Base-by-base conservation (phyloP, 805 yeast genomes). In the Lipomyces yamadae region DNA sequence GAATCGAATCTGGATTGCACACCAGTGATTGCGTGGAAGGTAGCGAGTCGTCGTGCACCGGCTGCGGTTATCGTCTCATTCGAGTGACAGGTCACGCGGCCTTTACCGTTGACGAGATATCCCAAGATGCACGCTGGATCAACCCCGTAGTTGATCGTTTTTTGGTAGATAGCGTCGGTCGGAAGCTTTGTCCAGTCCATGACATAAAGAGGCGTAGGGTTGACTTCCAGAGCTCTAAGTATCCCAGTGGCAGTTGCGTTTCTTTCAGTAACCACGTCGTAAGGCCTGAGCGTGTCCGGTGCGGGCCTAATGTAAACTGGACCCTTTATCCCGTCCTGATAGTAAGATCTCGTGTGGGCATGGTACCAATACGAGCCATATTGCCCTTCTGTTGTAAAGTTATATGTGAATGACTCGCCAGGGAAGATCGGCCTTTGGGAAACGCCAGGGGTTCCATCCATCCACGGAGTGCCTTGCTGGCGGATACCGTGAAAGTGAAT, bases 311-410 rank as follows among this genome's bases (percentile, higher is more conserved):
- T 56, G 13, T 45, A 80, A 62, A 89, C 74, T 2, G 84, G 90
- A 2, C 91, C 83, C 53, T 85, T 79, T 67, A 90, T 78, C 3
- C 92, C 84, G 59, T 95, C 96, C 34, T 88, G 87, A 72, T 85
- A 86, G 54, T 94, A 94, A 4, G 84, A 79, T 54, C 84, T 84
- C 72, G 75, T 76, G 63, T 85, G 88, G 4, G 86, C 79, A 68
- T 85, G 88, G 72, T 85, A 85, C 88, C 88, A 85, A 62, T 76
- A 81, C 0, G 86, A 80, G 0, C 88, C 88, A 42, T 77, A 74
- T 63, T 82, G 84, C 8, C 59, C 60, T 60, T 76, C 75, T 3
- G 78, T 74, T 30, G 79, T 79, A 72, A 84, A 84, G 54, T 76
- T 72, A 69, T 85, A 83, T 0, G 77, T 74, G 74, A 79, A 84